Percentiles rank a stretch among this genome's conserved stretches.
These are phyloP conservation scores for Aspergillus awamori DNA, from an alignment of 2,329 filamentous ascomycete species.

Conservation along the genomic window DNA sequence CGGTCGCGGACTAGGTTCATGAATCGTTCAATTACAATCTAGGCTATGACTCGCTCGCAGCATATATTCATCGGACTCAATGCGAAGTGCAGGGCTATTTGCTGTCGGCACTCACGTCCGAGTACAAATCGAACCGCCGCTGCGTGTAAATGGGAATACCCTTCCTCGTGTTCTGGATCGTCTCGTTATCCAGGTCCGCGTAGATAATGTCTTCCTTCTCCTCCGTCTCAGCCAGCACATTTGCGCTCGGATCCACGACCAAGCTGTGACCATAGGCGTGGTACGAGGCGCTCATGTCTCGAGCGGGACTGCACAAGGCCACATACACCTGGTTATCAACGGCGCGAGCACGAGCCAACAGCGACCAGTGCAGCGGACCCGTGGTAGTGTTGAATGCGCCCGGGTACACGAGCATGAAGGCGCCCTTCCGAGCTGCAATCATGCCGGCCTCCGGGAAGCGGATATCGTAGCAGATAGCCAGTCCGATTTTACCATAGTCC, in stretches of 20 bases:
- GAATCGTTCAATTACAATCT: not conserved
- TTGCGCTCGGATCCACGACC: conserved; percentile 83
- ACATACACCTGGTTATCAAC: conserved; percentile 96
- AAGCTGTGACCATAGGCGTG: conserved; percentile 91
- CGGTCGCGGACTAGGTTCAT: not conserved
- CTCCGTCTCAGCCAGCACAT: conserved; percentile 76
- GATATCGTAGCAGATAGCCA: conserved; percentile 97
- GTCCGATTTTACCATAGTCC: conserved; percentile 80
- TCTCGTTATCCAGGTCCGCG: conserved; percentile 68
- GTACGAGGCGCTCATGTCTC: conserved; percentile 76
- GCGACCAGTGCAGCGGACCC: conserved; percentile 85
- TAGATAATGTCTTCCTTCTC: conserved; percentile 77
- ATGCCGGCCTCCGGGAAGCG: conserved; percentile 93
- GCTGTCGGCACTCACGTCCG: conserved; percentile 71
- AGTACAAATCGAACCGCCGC: conserved; percentile 92
- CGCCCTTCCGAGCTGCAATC: conserved; percentile 82
- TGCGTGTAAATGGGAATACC: conserved; percentile 84
- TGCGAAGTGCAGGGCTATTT: conserved; percentile 13
- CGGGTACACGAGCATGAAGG: conserved; percentile 86
- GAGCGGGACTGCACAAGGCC: conserved; percentile 85
- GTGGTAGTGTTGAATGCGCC: conserved; percentile 98
- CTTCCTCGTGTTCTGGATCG: conserved; percentile 74
- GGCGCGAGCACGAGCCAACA: conserved; percentile 79
- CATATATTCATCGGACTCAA: not conserved
- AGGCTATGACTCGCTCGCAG: not conserved